phyloP scores from a whole-genome alignment of 306 rosid genomes.

The Hippophae gyantsensis region DNA sequence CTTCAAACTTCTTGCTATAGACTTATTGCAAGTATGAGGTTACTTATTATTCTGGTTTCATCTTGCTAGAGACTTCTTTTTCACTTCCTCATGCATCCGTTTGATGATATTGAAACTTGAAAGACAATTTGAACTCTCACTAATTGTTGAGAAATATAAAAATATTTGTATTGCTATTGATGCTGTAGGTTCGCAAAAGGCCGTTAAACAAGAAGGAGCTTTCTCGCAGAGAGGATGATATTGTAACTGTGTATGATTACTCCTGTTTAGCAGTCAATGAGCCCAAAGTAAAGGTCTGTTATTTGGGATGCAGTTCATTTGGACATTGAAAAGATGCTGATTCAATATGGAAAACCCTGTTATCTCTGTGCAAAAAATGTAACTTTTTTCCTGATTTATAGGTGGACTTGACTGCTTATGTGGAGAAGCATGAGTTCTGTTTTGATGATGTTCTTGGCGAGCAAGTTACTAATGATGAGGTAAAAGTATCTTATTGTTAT shows the following conservation, averaged over 20 bases:
- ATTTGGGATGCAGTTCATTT: conserved; percentile 12
- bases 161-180: conserved; percentile 9
- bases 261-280: conserved; percentile 75
- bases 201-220: conserved; percentile 94
- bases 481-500: conserved; percentile 1
- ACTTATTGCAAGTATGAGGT: too few relatives aligned
- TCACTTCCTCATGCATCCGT: not conserved
- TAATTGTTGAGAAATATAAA: not conserved
- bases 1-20: too few relatives aligned
- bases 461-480: conserved; percentile 86
- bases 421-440: conserved; percentile 97
- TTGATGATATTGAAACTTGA: not conserved
- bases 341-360: conserved; percentile 1
- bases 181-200: conserved; percentile 80
- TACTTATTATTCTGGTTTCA: too few relatives aligned
- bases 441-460: conserved; percentile 91
- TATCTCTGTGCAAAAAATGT: not conserved
- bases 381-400: conserved; percentile 22
- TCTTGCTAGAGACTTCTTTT: too few relatives aligned
- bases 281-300: conserved; percentile 76
- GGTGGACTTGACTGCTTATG: conserved; percentile 99
- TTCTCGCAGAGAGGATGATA: conserved; percentile 86
- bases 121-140: too few relatives aligned
- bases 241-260: conserved; percentile 65
- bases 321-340: conserved; percentile 17